These are phyloP conservation scores for Odonthalia washingtoniensis DNA, from an alignment of 31 red algal genomes.

Conservation along the genomic window DNA sequence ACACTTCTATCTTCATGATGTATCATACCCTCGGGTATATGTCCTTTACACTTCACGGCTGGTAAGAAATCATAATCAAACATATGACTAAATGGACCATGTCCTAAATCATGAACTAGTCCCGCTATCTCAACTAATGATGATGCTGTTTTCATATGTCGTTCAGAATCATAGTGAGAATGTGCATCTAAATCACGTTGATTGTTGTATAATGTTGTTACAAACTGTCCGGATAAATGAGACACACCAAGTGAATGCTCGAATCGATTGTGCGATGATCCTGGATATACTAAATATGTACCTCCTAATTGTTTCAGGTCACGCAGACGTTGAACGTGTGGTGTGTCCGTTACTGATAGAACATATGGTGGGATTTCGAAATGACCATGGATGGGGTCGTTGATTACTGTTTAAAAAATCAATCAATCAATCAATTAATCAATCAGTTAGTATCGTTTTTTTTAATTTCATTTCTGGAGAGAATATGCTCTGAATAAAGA, in stretches of 20 bases:
- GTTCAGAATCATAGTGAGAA: constrained; percentile 58
- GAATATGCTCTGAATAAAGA: no score
- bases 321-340: constrained; percentile 95
- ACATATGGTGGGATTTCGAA: constrained; percentile 70
- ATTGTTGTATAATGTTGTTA: constrained; percentile 68
- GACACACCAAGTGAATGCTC: constrained; percentile 92
- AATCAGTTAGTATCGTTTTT: no score
- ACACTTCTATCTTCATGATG: constrained; percentile 88
- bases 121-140: constrained; percentile 86
- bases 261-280: constrained; percentile 95
- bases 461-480: no score
- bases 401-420: no score
- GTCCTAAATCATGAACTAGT: constrained; percentile 97
- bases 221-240: constrained; percentile 59
- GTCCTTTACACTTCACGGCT: constrained; percentile 22
- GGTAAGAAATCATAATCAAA: constrained; percentile 89
- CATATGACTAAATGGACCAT: constrained; percentile 96
- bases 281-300: constrained; percentile 78
- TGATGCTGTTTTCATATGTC: constrained; percentile 56
- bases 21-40: background rate
- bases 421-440: no score
- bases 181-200: constrained; percentile 52
- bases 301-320: constrained; percentile 97
- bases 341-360: constrained; percentile 85
- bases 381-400: constrained; percentile 95